A percentile compares a stretch with the other conserved stretches of the same genome.
phyloP scores from a whole-genome alignment of 805 yeast species.

The Kluyveromyces siamensis region DNA sequence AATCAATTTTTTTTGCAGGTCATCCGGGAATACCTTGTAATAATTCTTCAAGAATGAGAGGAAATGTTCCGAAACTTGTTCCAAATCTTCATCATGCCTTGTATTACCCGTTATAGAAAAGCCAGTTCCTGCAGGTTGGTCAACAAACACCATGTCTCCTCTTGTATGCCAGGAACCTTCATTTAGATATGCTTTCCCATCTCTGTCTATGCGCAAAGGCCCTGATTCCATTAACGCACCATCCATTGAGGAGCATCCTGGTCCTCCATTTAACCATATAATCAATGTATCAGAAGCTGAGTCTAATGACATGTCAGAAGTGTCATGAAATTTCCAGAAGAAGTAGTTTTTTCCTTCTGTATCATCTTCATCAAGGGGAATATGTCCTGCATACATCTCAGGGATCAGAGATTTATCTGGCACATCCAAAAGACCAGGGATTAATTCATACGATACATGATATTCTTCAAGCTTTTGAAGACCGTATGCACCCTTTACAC shows the following conservation, averaged over 20 bases:
- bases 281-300: slow-evolving; percentile 38
- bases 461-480: slow-evolving; percentile 9
- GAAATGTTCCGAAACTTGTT: slow-evolving; percentile 53
- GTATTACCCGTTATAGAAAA: slow-evolving; percentile 52
- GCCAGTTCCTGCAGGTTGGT: slow-evolving; percentile 95
- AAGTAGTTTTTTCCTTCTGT: slow-evolving; percentile 53
- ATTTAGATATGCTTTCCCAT: slow-evolving; percentile 43
- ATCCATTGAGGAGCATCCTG: slow-evolving; percentile 97
- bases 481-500: slow-evolving; percentile 3
- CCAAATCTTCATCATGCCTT: slow-evolving; percentile 39
- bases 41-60: slow-evolving; percentile 56
- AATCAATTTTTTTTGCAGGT: slow-evolving; percentile 50
- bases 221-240: slow-evolving; percentile 93
- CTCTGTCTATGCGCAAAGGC: slow-evolving; percentile 57
- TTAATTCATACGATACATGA: slow-evolving; percentile 18
- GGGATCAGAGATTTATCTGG: slow-evolving; percentile 16
- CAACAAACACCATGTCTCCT: slow-evolving; percentile 76
- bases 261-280: slow-evolving; percentile 96
- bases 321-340: slow-evolving; percentile 58
- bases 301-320: slow-evolving; percentile 18
- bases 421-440: slow-evolving; percentile 21
- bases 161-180: slow-evolving; percentile 76
- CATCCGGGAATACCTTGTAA: slow-evolving; percentile 66
- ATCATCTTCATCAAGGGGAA: slow-evolving; percentile 39
- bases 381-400: slow-evolving; percentile 56